phyloP scores from a whole-genome alignment of 2,329 filamentous ascomycete genomes.

The Phialocephala sp. region DNA sequence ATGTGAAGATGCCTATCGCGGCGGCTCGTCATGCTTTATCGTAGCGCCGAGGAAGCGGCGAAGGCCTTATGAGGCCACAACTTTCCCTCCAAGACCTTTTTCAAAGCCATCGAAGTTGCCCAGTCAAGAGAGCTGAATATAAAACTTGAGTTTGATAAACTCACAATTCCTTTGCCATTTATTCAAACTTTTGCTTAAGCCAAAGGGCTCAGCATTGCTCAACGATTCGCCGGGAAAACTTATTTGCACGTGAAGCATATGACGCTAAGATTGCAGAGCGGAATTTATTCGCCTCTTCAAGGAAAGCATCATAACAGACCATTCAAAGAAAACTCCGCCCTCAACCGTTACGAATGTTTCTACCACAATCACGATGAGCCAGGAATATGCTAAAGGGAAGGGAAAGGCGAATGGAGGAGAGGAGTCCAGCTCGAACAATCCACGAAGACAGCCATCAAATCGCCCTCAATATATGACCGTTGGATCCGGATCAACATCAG shows the following conservation, averaged over 20 bases:
- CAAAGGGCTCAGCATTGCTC: background rate
- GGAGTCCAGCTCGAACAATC: conserved; percentile 29
- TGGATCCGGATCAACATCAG: conserved; percentile 79
- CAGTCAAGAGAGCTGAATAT: background rate
- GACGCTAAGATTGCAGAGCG: conserved; percentile 29
- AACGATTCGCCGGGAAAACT: background rate
- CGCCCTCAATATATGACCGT: conserved; percentile 84
- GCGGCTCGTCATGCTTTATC: conserved; percentile 22
- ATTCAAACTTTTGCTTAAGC: background rate
- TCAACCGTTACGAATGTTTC: conserved; percentile 31
- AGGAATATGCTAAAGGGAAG: conserved; percentile 62
- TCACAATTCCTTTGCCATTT: background rate
- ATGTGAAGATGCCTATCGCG: conserved; percentile 26
- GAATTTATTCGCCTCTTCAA: conserved; percentile 29
- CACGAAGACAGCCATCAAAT: conserved; percentile 23
- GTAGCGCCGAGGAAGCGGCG: background rate
- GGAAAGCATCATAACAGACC: conserved; percentile 30
- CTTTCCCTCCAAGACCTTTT: background rate
- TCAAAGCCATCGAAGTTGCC: background rate
- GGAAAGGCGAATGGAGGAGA: conserved; percentile 42
- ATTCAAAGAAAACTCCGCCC: conserved; percentile 23
- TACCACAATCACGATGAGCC: conserved; percentile 57
- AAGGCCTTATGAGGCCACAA: background rate
- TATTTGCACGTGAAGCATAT: conserved; percentile 22
- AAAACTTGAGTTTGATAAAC: background rate